Evolutionary conservation across 129 eudicot genomes (phyloP).

Genomic region (Pseudognaphalium luteoalbum): DNA sequence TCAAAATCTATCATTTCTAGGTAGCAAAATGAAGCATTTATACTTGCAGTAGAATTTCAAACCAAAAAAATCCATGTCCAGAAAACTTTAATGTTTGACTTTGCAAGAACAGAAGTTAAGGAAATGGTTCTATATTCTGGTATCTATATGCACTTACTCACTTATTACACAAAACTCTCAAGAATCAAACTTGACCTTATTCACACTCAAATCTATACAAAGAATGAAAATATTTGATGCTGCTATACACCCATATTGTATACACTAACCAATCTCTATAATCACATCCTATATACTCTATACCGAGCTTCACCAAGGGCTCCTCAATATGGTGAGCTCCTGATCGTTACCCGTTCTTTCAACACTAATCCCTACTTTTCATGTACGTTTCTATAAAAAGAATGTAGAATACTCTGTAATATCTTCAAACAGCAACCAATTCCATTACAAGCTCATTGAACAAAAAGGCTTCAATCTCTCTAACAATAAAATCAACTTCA

Average conservation of each 20-base stretch:
- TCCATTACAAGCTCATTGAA: slow-evolving; percentile 60
- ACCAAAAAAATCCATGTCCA: too few relatives aligned
- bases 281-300: slow-evolving; percentile 16
- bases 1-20: not conserved
- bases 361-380: slow-evolving; percentile 7
- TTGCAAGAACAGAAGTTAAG: not conserved
- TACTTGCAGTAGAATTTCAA: not conserved
- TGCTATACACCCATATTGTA: slow-evolving; percentile 21
- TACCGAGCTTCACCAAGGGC: slow-evolving; percentile 6
- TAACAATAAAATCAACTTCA: slow-evolving; percentile 49
- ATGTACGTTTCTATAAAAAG: slow-evolving; percentile 11
- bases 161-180: slow-evolving; percentile 1
- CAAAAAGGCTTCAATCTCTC: slow-evolving; percentile 53
- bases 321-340: slow-evolving; percentile 17
- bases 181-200: slow-evolving; percentile 23
- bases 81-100: too few relatives aligned
- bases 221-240: slow-evolving; percentile 7
- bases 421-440: slow-evolving; percentile 35
- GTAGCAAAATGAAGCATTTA: not conserved
- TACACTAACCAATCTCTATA: slow-evolving; percentile 34
- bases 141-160: not conserved
- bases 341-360: not conserved
- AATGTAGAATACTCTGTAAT: slow-evolving; percentile 10
- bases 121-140: not conserved
- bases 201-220: slow-evolving; percentile 15